phyloP scores from a whole-genome alignment of 192 early-diverging fungal genomes.

The Podila horticola region DNA sequence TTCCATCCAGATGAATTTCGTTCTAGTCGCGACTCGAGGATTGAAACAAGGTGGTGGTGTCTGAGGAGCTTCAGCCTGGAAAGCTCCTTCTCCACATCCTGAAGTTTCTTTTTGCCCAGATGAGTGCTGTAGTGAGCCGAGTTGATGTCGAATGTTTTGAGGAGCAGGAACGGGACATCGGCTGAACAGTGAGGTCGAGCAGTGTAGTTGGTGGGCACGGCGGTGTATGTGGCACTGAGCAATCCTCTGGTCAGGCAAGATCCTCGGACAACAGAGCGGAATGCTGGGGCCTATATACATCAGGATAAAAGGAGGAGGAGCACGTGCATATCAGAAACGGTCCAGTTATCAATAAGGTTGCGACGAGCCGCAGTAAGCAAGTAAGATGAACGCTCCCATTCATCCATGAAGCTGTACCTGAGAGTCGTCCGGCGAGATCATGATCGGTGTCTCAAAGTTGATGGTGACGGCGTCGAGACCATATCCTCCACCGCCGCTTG shows the following conservation, averaged over 20 bases:
- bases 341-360: background rate
- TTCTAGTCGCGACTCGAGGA: constrained; percentile 68
- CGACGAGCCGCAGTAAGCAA: background rate
- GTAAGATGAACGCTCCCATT: background rate
- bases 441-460: constrained; percentile 51
- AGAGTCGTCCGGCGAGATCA: constrained; percentile 50
- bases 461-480: constrained; percentile 40
- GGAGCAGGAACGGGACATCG: constrained; percentile 43
- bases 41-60: constrained; percentile 66
- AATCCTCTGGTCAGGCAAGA: constrained; percentile 35
- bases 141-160: constrained; percentile 56
- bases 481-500: constrained; percentile 39
- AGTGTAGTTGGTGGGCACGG: constrained; percentile 46
- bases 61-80: constrained; percentile 65
- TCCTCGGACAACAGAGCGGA: constrained; percentile 43
- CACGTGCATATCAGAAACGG: constrained; percentile 1
- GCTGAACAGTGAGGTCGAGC: constrained; percentile 37
- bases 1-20: constrained; percentile 49
- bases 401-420: constrained; percentile 28
- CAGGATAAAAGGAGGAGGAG: background rate
- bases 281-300: constrained; percentile 33
- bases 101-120: constrained; percentile 64
- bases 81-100: constrained; percentile 68
- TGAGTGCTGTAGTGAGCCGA: constrained; percentile 58
- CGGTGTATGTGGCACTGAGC: constrained; percentile 52